Base-by-base conservation (phyloP, 2,329 filamentous ascomycete genomes). In the Metarhizium anisopliae region DNA sequence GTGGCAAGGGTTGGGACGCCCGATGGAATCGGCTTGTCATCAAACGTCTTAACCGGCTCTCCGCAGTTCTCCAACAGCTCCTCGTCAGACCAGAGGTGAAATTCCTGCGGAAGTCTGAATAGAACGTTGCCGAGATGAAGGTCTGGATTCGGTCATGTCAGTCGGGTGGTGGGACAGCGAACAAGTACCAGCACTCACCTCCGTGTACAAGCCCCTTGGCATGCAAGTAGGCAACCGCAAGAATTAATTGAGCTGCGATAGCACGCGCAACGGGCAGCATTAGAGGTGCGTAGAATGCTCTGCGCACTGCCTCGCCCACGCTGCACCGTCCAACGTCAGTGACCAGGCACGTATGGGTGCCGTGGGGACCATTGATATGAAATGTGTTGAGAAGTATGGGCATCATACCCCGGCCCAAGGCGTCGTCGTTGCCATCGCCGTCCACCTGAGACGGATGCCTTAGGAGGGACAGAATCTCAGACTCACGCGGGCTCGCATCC, bases 261-360 rank as follows among this genome's bases (percentile, higher is more conserved):
- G 61, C 60, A 56, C 61, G 57, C 25, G 61, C 61, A 20, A 60
- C 62, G 10, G 50, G 50, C 25, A 55, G 59, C 38, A 16, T n/a
- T 10, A 45, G 6, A 45, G 51, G 51, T 14, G 20, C 13, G 14
- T 45, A 6, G 59, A 50, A 38, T 62, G 60, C 55, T 61, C 38
- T 25, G 42, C n/a, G n/a, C 47, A 13, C 61, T 42, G 59, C 61
- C 20, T 60, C 61, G 16, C 55, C 50, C 5, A 63, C 47, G 43
- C 61, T 62, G 59, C 63, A 63, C 60, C 60, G 59, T 2, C 61
- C 61, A n/a, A 60, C 59, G 10, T 60, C 61, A 13, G 63, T 63
- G 36, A 63, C 61, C 40, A 63, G 38, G 16, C 61, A 63, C 11
- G 57, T 60, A 35, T 63, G 61, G 30, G 59, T 59, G 8, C 61